Conservation (phyloP, 1,139 yeast genomes). For the Hyphopichia burtonii region DNA sequence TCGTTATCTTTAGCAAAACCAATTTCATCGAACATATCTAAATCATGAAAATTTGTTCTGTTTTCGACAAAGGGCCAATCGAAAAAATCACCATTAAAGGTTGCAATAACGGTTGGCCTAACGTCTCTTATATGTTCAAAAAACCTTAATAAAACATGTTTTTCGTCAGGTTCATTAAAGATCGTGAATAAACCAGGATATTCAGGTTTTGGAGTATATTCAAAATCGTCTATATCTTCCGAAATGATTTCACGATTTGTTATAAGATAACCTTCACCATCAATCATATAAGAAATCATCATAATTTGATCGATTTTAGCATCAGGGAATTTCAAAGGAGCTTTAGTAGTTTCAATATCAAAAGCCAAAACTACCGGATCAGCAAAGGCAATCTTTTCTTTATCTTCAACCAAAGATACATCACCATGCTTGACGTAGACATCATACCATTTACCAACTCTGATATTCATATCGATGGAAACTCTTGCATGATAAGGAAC, state of each 20-base stretch:
- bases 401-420: conserved; percentile 57
- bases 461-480: conserved; percentile 77
- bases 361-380: conserved; percentile 97
- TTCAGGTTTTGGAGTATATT: conserved; percentile 96
- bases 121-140: conserved; percentile 89
- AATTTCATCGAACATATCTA: conserved; percentile 89
- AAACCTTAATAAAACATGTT: conserved; percentile 68
- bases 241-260: conserved; percentile 94
- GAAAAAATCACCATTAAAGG: conserved; percentile 97
- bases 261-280: conserved; percentile 92
- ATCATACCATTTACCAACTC: conserved; percentile 96
- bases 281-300: conserved; percentile 99
- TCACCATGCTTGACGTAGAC: conserved; percentile 65
- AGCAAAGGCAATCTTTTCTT: conserved; percentile 85
- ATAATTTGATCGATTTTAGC: conserved; percentile 89
- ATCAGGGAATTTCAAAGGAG: conserved; percentile 95
- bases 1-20: conserved; percentile 91
- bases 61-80: conserved; percentile 99
- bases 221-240: conserved; percentile 94
- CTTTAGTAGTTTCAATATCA: conserved; percentile 97
- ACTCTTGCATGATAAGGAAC: conserved; percentile 97
- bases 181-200: conserved; percentile 88
- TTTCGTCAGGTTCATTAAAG: conserved; percentile 87
- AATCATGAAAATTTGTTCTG: conserved; percentile 76
- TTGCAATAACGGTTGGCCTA: conserved; percentile 91